phyloP scores from a whole-genome alignment of 2,329 filamentous ascomycete genomes.

The Cercospora sp. region DNA sequence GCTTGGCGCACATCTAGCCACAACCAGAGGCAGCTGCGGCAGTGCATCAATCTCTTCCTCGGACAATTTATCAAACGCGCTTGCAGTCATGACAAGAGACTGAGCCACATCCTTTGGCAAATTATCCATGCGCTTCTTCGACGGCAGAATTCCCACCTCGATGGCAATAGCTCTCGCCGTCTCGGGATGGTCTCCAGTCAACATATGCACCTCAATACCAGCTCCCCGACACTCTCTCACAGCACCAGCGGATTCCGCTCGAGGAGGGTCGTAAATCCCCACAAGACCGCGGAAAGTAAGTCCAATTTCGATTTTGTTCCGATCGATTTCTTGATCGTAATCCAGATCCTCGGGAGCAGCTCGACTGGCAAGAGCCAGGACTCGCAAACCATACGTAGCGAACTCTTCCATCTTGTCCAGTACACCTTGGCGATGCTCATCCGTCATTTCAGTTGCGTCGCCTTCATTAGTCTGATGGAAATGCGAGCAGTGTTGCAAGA shows the following conservation, averaged over 20 bases:
- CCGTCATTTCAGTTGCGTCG: slow-evolving; percentile 52
- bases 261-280: slow-evolving; percentile 67
- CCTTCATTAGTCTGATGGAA: slow-evolving; percentile 27
- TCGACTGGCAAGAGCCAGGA: slow-evolving; percentile 58
- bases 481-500: slow-evolving; percentile 61
- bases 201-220: slow-evolving; percentile 78
- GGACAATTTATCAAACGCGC: slow-evolving; percentile 59
- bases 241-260: slow-evolving; percentile 72
- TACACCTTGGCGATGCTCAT: slow-evolving; percentile 56
- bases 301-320: slow-evolving; percentile 63
- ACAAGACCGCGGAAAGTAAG: slow-evolving; percentile 58
- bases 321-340: slow-evolving; percentile 48
- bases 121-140: slow-evolving; percentile 60
- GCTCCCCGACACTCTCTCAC: slow-evolving; percentile 69
- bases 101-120: slow-evolving; percentile 49
- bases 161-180: slow-evolving; percentile 78
- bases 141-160: slow-evolving; percentile 74
- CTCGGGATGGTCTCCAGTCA: slow-evolving; percentile 77
- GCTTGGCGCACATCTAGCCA: slow-evolving; percentile 78
- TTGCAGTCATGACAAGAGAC: slow-evolving; percentile 70
- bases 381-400: slow-evolving; percentile 62
- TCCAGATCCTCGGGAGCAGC: slow-evolving; percentile 55
- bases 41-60: slow-evolving; percentile 73
- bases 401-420: slow-evolving; percentile 68
- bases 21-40: slow-evolving; percentile 73